Evolutionary conservation across 192 early-diverging fungal species (phyloP), one percentile per base, ranked within the genome.

Genomic region (Gonapodya prolifera): DNA sequence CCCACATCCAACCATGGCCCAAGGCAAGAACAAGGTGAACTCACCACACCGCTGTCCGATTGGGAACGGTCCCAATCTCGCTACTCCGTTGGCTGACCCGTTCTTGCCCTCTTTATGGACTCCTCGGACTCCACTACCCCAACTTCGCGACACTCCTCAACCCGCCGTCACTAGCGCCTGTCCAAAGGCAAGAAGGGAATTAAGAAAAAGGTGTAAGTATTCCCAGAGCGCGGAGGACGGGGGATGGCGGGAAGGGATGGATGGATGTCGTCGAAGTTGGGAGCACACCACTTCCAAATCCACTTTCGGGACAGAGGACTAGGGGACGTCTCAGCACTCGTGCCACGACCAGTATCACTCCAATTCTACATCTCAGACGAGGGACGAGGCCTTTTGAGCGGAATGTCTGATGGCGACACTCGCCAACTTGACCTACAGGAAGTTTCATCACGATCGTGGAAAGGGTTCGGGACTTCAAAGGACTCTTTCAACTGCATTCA

Each of bases 121-220:
- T 61, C 45, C 45, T 23, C 45, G 8, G 45, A 8, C 45, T 16
- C 45, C 45, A 61, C 45, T 8, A 8, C 8, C 45, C 45, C 45
- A 61, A 8, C 45, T 23, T 16, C 45, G 8, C 45, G 8, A 61
- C 23, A 8, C 45, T 8, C 8, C 45, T 23, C 45, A 23, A 61
- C 45, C 23, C 45, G 8, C 45, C 45, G 45, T 23, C 45, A 8
- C 8, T 23, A 91, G 92, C 93, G 95, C 86, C 89, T 97, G 80
- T 95, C 94, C 82, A 97, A 97, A 89, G 95, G 95, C 83, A 97
- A 96, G 89, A 97, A 97, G 93, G 95, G 95, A 81, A 87, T 95
- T 81, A 97, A 97, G 93, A 97, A 97, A 94, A 97, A 95, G 92
- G 90, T 93, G 92, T 90, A 92, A 89, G 89, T 91, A 85, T 79